Base-by-base conservation (phyloP, 2,329 filamentous ascomycete species). In the Aspergillus pseudoterreus region DNA sequence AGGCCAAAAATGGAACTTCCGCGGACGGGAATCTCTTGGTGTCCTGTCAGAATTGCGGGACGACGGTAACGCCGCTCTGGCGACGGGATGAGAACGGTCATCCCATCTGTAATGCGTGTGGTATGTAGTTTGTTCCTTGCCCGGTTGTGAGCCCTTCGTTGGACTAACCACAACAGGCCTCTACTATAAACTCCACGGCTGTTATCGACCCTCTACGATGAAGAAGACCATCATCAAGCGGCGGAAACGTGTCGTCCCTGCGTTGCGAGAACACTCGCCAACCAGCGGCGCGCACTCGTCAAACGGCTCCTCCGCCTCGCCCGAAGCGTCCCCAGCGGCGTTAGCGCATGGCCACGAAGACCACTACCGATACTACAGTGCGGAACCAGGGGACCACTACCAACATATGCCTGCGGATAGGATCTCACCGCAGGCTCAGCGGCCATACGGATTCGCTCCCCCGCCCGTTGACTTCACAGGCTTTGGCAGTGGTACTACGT, bases 101-200 rank as follows among this genome's bases (percentile, higher is more conserved):
- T 73, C 95, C 92, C 4, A 99, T 99, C 57, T 99, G 94, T 76
- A 99, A 99, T 72, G 94, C 94, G 47, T 99, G 94, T 76, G 94
- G 91, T 95, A 81, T 68, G 86, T 14, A 24, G 11, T 17, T 39
- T 17, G 22, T 39, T 41, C 30, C 15, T 22, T 50, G 35, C 19
- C 8, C n/a, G 32, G 39, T 48, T 60, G 47, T 61, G 48, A 19
- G 4, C 21, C 22, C 5, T n/a, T 24, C 44, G 42, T 43, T 43
- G 42, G 14, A 27, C 17, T 50, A 53, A 54, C 24, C n/a, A 47
- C n/a, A 46, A 4, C 59, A 96, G 91, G 92, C 4, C 77, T 99
- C 3, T 99, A 99, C 71, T 91, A 95, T 75, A 97, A 97, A 71
- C 83, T 99, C 2, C 94, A 99, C 68, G 92, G 92, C 49, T 85